Evolutionary conservation across 805 yeast species (phyloP).

Genomic region (Helenozyma baotianmanensis): DNA sequence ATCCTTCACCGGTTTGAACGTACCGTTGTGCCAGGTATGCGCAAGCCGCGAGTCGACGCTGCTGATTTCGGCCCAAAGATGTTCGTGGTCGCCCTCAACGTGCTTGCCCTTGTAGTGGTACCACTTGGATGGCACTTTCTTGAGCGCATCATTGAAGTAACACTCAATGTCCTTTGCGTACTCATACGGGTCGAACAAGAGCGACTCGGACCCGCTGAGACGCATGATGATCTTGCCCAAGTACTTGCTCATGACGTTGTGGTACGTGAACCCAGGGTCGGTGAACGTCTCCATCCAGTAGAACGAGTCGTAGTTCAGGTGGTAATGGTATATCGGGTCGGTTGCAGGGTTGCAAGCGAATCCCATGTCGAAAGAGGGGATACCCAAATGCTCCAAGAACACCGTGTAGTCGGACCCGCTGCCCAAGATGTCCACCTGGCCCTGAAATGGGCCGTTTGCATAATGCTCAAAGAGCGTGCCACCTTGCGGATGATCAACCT

Average conservation of each 20-base stretch:
- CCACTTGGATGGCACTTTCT: slow-evolving; percentile 4
- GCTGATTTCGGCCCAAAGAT: slow-evolving; percentile 6
- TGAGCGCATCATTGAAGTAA: slow-evolving; percentile 29
- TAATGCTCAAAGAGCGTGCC: slow-evolving; percentile 5
- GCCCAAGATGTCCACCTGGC: slow-evolving; percentile 2
- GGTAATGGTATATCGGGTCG: slow-evolving; percentile 69
- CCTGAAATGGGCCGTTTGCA: slow-evolving; percentile 1
- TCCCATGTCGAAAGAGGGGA: slow-evolving; percentile 40
- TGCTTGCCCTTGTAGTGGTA: slow-evolving; percentile 4
- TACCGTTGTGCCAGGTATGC: too few species aligned
- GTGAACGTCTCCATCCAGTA: slow-evolving; percentile 64
- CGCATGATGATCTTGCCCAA: slow-evolving; percentile 48
- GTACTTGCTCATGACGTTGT: slow-evolving; percentile 51
- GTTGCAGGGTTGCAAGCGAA: slow-evolving; percentile 35
- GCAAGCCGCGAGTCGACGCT: too few species aligned
- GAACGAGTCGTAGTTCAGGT: slow-evolving; percentile 68
- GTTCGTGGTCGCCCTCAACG: slow-evolving; percentile 5
- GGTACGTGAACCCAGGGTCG: slow-evolving; percentile 59
- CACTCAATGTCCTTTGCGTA: slow-evolving; percentile 36
- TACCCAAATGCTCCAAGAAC: slow-evolving; percentile 8
- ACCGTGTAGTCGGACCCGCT: slow-evolving; percentile 7
- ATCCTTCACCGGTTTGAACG: background rate
- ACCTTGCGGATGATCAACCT: slow-evolving; percentile 4
- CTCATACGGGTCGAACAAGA: slow-evolving; percentile 35
- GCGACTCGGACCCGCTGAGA: slow-evolving; percentile 45